Evolutionary conservation across 257 asterid species (phyloP).

Genomic region (Jacaranda copaia): DNA sequence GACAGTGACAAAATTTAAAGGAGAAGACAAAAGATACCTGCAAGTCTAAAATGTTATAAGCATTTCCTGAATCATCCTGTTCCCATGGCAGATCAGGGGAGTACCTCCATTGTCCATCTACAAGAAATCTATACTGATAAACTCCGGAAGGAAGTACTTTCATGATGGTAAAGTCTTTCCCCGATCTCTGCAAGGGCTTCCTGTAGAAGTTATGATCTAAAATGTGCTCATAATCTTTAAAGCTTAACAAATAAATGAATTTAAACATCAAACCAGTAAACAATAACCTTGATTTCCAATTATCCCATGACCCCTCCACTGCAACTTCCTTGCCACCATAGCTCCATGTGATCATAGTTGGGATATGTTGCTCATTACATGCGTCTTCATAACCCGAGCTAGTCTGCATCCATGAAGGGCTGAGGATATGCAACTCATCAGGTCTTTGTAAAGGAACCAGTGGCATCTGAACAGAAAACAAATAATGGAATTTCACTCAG

Average conservation of each 20-base stretch:
- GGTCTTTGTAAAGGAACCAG: constrained; percentile 93
- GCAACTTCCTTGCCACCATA: constrained; percentile 84
- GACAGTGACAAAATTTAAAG: background rate
- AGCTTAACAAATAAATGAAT: background rate
- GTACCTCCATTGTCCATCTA: constrained; percentile 92
- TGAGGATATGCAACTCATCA: constrained; percentile 81
- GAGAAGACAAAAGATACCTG: constrained; percentile 61
- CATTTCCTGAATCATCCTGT: constrained; percentile 86
- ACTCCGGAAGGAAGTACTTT: constrained; percentile 96
- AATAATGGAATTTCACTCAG: constrained; percentile 19
- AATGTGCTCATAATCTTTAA: constrained; percentile 39
- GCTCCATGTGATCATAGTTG: constrained; percentile 95
- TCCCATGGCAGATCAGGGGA: constrained; percentile 83
- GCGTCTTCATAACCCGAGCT: constrained; percentile 71
- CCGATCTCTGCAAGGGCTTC: constrained; percentile 87
- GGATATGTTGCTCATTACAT: constrained; percentile 74
- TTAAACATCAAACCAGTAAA: background rate
- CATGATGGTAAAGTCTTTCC: constrained; percentile 98
- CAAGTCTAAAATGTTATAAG: constrained; percentile 85
- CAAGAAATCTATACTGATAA: constrained; percentile 86
- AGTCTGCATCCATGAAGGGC: constrained; percentile 89
- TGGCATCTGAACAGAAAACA: constrained; percentile 71
- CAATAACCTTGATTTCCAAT: constrained; percentile 87
- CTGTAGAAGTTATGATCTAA: constrained; percentile 70
- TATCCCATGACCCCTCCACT: constrained; percentile 98